Percentiles rank a stretch among this genome's conserved stretches.
phyloP scores from a whole-genome alignment of 1,284 basidiomycete genomes.

The Vanrija humicola region DNA sequence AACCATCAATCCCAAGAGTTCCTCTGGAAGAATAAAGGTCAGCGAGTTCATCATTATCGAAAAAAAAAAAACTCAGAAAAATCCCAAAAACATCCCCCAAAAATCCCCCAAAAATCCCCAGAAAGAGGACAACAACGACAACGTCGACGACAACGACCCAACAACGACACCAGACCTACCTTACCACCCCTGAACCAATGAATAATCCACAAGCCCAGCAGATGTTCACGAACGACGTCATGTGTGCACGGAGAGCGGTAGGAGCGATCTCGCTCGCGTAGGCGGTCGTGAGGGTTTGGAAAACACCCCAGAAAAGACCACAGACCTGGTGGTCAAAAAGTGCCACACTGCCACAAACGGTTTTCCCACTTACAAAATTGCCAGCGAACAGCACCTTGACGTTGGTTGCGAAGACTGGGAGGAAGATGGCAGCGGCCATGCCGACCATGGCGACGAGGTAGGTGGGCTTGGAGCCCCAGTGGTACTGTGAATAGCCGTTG shows the following conservation, averaged over 20 bases:
- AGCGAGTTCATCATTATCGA: too few relatives aligned
- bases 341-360: not conserved
- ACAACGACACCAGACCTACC: too few relatives aligned
- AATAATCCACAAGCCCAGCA: conserved; percentile 48
- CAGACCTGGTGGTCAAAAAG: not conserved
- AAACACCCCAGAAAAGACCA: conserved; percentile 47
- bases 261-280: conserved; percentile 53
- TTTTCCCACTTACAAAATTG: conserved; percentile 6
- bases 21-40: conserved; percentile 24
- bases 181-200: not conserved
- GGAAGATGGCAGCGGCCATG: conserved; percentile 43
- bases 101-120: too few relatives aligned
- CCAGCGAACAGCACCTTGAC: conserved; percentile 43
- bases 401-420: conserved; percentile 46
- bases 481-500: conserved; percentile 34
- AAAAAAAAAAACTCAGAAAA: too few relatives aligned
- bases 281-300: conserved; percentile 51
- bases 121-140: too few relatives aligned
- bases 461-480: conserved; percentile 40
- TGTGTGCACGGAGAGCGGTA: conserved; percentile 21
- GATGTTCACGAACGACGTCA: conserved; percentile 36
- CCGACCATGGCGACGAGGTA: conserved; percentile 34
- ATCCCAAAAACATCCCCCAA: too few relatives aligned
- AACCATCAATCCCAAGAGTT: conserved; percentile 32
- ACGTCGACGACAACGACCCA: too few relatives aligned